Base-by-base conservation (phyloP, 2,329 filamentous ascomycete genomes). In the Ophiostoma perfectum region DNA sequence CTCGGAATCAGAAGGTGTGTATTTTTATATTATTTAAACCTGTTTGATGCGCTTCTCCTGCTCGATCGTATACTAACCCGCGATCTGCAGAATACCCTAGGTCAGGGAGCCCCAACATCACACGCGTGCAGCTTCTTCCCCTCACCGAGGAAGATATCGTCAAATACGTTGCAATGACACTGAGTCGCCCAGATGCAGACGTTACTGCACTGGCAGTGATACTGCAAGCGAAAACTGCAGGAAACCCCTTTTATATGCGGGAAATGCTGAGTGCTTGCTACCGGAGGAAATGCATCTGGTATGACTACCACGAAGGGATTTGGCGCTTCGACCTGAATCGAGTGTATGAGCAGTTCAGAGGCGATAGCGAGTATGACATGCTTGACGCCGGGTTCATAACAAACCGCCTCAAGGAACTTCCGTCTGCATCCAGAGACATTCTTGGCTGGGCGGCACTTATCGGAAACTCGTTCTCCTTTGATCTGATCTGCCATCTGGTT, bases 191-290 rank as follows among this genome's bases (percentile, higher is more conserved):
- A 0, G 85, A 84, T 69, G 87, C 91, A 45, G 90, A 92, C 64
- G 85, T 95, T 0, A 80, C 91, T 0, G 89, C 93, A 0, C 81
- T 98, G 18, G 90, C 91, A 2, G 86, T 93, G 6, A 91, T 97
- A 9, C 87, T 97, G 5, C 91, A 96, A 76, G 93, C 94, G 74
- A 96, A 95, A 79, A 94, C 91, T 8, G 86, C 86, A 39, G 93
- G 93, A 1, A 97, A 96, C 71, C 90, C 93, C 0, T 97, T 97
- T 74, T 96, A 95, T 74, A 90, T 97, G 77, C 85, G 92, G 68
- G 92, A 97, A 78, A 96, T 97, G 85, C 84, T 97, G 4, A 91
- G 91, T 74, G 89, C 90, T 3, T 96, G 92, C 76, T 89, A 96
- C 76, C 87, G 91, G 55, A 95, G 92, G 75, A 89, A 89, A 72